These are phyloP conservation scores for Vickermania ingenoplastis DNA, from an alignment of 208 protist genomes.

Conservation along the genomic window DNA sequence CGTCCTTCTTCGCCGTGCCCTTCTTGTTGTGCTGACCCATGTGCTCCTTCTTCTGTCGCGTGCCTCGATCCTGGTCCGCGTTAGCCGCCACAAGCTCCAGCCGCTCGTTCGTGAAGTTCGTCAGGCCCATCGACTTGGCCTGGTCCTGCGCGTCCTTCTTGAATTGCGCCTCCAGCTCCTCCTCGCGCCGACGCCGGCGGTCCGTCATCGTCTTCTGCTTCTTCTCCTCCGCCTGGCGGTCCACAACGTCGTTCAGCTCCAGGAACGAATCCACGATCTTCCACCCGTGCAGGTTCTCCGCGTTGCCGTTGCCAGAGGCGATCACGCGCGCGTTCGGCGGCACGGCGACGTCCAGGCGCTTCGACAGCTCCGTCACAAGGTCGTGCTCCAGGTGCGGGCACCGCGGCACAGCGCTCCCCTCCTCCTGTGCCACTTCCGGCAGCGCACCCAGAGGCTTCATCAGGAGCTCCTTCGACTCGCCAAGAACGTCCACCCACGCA, in stretches of 20 bases:
- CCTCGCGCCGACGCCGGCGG: conserved; percentile 29
- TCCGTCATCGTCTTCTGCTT: conserved; percentile 54
- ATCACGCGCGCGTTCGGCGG: conserved; percentile 35
- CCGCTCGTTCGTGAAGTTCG: conserved; percentile 52
- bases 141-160: conserved; percentile 63
- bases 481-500: no score
- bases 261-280: conserved; percentile 65
- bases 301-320: conserved; percentile 49
- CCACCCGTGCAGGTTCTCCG: conserved; percentile 70
- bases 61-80: conserved; percentile 43
- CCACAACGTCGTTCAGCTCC: conserved; percentile 70
- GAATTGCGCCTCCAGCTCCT: conserved; percentile 57
- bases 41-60: conserved; percentile 31
- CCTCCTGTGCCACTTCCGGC: conserved; percentile 23
- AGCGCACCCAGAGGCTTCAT: conserved; percentile 29
- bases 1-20: conserved; percentile 57
- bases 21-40: conserved; percentile 67
- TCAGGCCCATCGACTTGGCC: conserved; percentile 83
- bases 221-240: conserved; percentile 39
- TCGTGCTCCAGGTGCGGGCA: conserved; percentile 65
- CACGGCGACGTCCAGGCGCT: conserved; percentile 28
- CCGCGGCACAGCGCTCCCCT: conserved; percentile 16
- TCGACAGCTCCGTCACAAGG: conserved; percentile 67
- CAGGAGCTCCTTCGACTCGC: no score
- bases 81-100: conserved; percentile 51